Evolutionary conservation across 2,329 filamentous ascomycete species (phyloP), one percentile per base, ranked within the genome.

Genomic region (Xylaria arbuscula): DNA sequence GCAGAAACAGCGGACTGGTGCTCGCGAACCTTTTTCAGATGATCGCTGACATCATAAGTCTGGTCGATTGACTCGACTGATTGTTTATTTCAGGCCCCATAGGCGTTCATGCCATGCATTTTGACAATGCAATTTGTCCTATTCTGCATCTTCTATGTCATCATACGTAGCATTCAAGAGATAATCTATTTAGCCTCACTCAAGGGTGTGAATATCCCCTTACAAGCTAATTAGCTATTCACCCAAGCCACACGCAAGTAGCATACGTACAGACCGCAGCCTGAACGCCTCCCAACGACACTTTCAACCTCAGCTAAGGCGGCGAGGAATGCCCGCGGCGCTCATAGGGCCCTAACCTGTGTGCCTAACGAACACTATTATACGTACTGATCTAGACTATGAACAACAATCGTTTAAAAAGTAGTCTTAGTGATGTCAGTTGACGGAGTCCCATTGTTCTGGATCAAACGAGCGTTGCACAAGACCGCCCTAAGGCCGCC

Each of bases 31-130:
- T 28, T 32, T 48, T 48, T 36, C 45, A 64, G 63, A 60, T 36
- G 63, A 67, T 69, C 64, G 36, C 50, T 69, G 67, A 69, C 64
- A 67, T 67, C 67, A 69, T 69, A 54, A 53, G n/a, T 54, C 38
- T 60, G 32, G 56, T 60, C 56, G 38, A 65, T 55, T 45, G 38
- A 53, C 47, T 45, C 54, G 47, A 17, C 6, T 19, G 22, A 45
- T 19, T 32, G 15, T 57, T 57, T 13, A 57, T 19, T 53, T 1
- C 11, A 19, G 13, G 58, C n/a, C 2, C 17, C 36, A 24, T 36
- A 24, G 47, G 13, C 11, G 32, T 58, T 60, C 10, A 32, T 34
- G 22, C 19, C 34, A 53, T n/a, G 24, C n/a, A 36, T 36, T 47
- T 36, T 22, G 36, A 45, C 55, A 53, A 38, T 22, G 11, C 54